These are phyloP conservation scores for Hortiboletus campestris DNA, from an alignment of 768 basidiomycete species.

Conservation along the genomic window DNA sequence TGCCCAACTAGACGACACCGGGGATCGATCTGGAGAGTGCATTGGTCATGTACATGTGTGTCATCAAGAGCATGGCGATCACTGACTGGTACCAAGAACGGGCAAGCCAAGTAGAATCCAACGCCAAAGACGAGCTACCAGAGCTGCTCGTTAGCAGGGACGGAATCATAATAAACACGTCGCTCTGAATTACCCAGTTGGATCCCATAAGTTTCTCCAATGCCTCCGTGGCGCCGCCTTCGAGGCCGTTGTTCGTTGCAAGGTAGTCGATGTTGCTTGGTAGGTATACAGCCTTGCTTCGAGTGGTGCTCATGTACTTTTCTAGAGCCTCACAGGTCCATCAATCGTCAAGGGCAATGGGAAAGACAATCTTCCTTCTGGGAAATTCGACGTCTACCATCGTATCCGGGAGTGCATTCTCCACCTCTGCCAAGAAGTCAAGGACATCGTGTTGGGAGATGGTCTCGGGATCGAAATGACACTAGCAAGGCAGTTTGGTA, in stretches of 20 bases:
- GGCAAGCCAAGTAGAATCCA: constrained; percentile 64
- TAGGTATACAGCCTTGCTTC: constrained; percentile 61
- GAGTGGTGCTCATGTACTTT: constrained; percentile 53
- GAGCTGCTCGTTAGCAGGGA: constrained; percentile 11
- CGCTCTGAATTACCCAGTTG: constrained; percentile 42
- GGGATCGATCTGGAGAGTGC: constrained; percentile 47
- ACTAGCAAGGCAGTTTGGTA: constrained; percentile 27
- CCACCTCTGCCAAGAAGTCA: constrained; percentile 37
- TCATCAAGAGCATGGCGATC: constrained; percentile 7
- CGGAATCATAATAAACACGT: background rate
- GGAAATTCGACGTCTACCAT: constrained; percentile 44
- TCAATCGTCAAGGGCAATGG: constrained; percentile 60
- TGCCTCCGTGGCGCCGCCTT: constrained; percentile 41
- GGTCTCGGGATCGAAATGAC: constrained; percentile 46
- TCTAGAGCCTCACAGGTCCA: constrained; percentile 55
- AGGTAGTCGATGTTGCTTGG: constrained; percentile 70
- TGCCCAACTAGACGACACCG: constrained; percentile 59
- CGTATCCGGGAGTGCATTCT: constrained; percentile 39
- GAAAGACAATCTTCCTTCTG: constrained; percentile 55
- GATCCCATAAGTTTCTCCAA: constrained; percentile 46
- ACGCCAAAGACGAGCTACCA: constrained; percentile 57
- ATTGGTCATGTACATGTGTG: background rate
- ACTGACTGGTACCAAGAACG: constrained; percentile 56
- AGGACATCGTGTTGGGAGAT: constrained; percentile 47
- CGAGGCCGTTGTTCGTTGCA: constrained; percentile 58